Conservation (phyloP, 176 grass and related monocot species). For the Lolium perenne region DNA sequence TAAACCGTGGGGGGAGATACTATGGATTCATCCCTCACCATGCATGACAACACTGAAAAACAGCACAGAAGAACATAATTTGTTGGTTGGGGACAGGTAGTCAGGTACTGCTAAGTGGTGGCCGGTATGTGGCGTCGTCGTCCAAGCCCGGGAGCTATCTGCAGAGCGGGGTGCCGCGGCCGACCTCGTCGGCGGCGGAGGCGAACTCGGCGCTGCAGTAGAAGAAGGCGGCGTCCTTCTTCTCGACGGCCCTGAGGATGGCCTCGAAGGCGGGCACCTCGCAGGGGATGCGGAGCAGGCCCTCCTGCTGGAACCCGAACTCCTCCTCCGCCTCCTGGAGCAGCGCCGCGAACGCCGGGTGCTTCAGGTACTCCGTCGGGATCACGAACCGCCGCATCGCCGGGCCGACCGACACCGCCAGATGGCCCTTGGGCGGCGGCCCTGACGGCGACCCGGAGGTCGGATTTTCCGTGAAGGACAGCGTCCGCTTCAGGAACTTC, state of each 20-base stretch:
- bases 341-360: constrained; percentile 60
- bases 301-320: constrained; percentile 86
- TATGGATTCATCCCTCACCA: constrained; percentile 62
- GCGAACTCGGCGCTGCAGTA: constrained; percentile 66
- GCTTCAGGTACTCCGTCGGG: constrained; percentile 71
- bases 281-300: constrained; percentile 78
- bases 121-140: not conserved
- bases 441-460: constrained; percentile 15
- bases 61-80: not conserved
- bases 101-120: not conserved
- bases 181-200: constrained; percentile 26
- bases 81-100: not conserved
- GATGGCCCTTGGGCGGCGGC: constrained; percentile 60
- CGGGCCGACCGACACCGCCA: constrained; percentile 67
- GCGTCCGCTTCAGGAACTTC: constrained; percentile 89
- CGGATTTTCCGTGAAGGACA: constrained; percentile 71
- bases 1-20: constrained; percentile 57
- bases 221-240: constrained; percentile 53
- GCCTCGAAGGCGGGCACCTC: constrained; percentile 65
- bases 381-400: constrained; percentile 74
- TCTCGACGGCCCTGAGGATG: constrained; percentile 60
- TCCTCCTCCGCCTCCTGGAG: constrained; percentile 81
- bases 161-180: constrained; percentile 61
- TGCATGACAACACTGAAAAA: constrained; percentile 5
- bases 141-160: constrained; percentile 19